Base-by-base conservation (phyloP, 2,329 filamentous ascomycete genomes). In the Coniochaeta prunicola region DNA sequence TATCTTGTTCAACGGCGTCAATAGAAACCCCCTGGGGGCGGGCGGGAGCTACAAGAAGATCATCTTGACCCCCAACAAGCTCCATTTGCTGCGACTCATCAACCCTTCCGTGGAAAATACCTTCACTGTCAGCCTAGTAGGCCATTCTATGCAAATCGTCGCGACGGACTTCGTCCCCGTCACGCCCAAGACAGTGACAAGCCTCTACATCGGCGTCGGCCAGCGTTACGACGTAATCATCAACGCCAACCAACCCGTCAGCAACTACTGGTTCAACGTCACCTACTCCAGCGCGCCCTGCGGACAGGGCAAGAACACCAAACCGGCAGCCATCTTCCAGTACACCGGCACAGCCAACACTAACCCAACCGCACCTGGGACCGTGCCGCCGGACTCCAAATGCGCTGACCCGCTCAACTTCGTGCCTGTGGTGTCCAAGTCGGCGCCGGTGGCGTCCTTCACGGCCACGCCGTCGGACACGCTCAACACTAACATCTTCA, bases 161-260 rank as follows among this genome's bases (percentile, higher is more conserved):
- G 71, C 76, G 7, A 76, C 73, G 48, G 81, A 84, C 61, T 77
- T 82, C 19, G 79, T 83, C 0, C 75, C 78, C 0, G 69, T 83
- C 59, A 67, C 74, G 48, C 79, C 83, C 0, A 80, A 80, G 60
- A 1, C 78, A 78, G 0, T 70, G 75, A 10, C 70, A 74, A 19
- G 70, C 86, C 26, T 80, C 75, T 50, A 68, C 36, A 38, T 86
- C 4, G 80, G 73, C 34, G 73, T 84, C 57, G 76, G 70, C 56
- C 76, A 70, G 68, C 70, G 81, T 28, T 74, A 73, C 61, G 78
- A 82, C 61, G 72, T 82, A 19, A 73, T 80, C 40, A 73, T 82
- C 45, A 71, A 76, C 34, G 78, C 74, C n/a, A 67, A 68, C 53
- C 64, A 70, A 40, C 58, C 64, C 31, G 60, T 67, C 0, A 69